Conservation (phyloP, 2,329 filamentous ascomycete genomes). For the Clonostachys solani region DNA sequence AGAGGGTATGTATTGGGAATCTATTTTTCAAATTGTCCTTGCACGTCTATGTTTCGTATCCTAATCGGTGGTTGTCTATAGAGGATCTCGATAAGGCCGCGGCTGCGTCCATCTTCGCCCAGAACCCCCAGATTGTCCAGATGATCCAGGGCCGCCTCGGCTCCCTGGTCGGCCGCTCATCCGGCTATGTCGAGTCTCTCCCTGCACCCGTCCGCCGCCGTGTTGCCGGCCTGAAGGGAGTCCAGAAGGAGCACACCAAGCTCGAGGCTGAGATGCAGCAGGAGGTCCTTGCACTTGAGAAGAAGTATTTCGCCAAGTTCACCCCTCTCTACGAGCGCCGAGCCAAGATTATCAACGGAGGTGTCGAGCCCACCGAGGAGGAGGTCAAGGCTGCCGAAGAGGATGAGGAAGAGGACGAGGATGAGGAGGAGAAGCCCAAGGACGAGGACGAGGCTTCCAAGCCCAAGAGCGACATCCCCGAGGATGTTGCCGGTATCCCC, state of each 20-base stretch:
- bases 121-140: constrained; percentile 89
- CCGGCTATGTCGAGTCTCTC: constrained; percentile 96
- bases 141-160: constrained; percentile 98
- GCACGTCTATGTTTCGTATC: not conserved
- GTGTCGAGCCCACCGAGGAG: constrained; percentile 76
- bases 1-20: constrained; percentile 66
- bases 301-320: constrained; percentile 99
- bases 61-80: constrained; percentile 29
- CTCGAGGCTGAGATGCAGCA: constrained; percentile 98
- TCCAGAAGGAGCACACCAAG: constrained; percentile 98
- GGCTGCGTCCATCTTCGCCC: constrained; percentile 88
- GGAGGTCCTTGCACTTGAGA: constrained; percentile 95
- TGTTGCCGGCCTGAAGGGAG: constrained; percentile 92
- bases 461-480: constrained; percentile 51
- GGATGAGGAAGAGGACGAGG: constrained; percentile 70
- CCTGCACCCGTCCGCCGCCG: constrained; percentile 85
- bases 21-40: constrained; percentile 1
- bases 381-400: constrained; percentile 86
- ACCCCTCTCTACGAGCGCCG: constrained; percentile 96
- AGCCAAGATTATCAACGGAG: constrained; percentile 86
- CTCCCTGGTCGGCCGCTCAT: constrained; percentile 88
- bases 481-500: constrained; percentile 73
- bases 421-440: constrained; percentile 49
- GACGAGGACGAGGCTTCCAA: constrained; percentile 43
- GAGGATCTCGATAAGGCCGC: constrained; percentile 87